A percentile compares a stretch with the other conserved stretches of the same genome.
phyloP scores from a whole-genome alignment of 202 grass and related monocot species.

The Schoenoplectus triqueter region DNA sequence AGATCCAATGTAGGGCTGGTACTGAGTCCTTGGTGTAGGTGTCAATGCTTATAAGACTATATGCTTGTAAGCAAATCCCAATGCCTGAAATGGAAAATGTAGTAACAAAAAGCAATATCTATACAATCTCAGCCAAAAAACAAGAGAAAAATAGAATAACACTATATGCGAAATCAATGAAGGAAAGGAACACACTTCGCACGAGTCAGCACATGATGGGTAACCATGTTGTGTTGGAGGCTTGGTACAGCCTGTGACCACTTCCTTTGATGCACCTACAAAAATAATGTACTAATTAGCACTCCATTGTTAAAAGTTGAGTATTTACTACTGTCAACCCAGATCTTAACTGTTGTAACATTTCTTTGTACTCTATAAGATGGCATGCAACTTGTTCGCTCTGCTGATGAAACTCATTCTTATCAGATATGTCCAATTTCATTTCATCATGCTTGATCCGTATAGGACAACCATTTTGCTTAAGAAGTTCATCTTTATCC shows the following conservation, averaged over 20 bases:
- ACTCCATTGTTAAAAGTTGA: not conserved
- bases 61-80: constrained; percentile 90
- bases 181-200: constrained; percentile 67
- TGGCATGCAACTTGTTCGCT: not conserved
- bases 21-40: constrained; percentile 98
- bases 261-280: constrained; percentile 90
- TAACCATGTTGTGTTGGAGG: constrained; percentile 86
- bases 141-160: constrained; percentile 26
- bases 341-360: not conserved
- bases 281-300: constrained; percentile 12
- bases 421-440: not conserved
- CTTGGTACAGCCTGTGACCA: constrained; percentile 84
- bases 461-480: not conserved
- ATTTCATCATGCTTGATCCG: not conserved
- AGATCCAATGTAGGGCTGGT: constrained; percentile 81
- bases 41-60: no score
- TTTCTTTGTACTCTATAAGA: not conserved
- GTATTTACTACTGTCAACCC: not conserved
- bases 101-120: constrained; percentile 28
- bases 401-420: not conserved
- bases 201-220: constrained; percentile 80
- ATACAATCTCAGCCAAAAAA: constrained; percentile 12
- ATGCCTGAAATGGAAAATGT: constrained; percentile 63
- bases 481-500: not conserved
- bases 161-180: constrained; percentile 4